phyloP scores from a whole-genome alignment of 208 protist genomes.

The Trichomonas tenax region DNA sequence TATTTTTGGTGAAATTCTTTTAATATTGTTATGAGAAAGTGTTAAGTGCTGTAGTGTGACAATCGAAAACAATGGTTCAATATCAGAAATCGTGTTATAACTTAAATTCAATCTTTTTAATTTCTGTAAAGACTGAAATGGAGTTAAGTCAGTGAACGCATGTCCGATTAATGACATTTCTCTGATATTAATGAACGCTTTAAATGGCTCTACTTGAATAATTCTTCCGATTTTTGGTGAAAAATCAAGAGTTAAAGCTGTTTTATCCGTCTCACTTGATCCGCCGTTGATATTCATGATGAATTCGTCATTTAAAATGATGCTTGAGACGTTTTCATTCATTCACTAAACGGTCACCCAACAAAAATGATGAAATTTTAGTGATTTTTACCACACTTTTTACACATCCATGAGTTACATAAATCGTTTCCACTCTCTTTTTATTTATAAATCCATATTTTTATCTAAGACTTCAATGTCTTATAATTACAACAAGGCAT shows the following conservation, averaged over 20 bases:
- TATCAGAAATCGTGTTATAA: background rate
- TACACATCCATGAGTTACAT: no score
- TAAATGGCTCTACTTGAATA: background rate
- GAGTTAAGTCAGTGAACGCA: background rate
- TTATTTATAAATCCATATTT: no score
- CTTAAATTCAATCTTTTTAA: conserved; percentile 2
- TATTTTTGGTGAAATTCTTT: background rate
- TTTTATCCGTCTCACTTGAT: background rate
- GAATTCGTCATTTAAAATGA: background rate
- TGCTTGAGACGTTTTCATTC: background rate
- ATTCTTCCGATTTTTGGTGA: background rate
- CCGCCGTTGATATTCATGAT: background rate
- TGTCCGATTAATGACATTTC: background rate
- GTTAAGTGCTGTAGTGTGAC: background rate
- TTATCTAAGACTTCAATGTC: no score
- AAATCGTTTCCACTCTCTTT: no score
- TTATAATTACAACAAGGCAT: no score
- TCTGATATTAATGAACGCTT: background rate
- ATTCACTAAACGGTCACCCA: background rate
- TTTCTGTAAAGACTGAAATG: background rate
- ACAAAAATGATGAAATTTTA: no score
- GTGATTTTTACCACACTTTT: no score
- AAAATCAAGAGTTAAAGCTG: background rate
- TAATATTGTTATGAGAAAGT: background rate
- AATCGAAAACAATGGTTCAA: background rate